Evolutionary conservation across 345 rosid genomes (phyloP).

Genomic region (Gossypium raimondii): DNA sequence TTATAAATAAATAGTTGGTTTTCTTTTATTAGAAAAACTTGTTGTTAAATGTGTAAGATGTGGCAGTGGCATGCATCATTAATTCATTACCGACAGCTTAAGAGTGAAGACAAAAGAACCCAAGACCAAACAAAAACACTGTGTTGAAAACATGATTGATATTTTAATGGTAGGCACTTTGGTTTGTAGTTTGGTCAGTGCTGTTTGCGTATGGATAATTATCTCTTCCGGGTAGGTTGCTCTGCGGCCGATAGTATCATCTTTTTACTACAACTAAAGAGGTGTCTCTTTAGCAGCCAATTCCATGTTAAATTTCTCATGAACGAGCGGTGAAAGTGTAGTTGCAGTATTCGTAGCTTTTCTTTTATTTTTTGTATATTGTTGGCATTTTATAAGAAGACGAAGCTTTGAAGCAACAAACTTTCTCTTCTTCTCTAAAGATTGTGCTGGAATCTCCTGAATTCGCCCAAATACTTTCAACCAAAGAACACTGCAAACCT

Average conservation of each 20-base stretch:
- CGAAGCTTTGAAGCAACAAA: slow-evolving; percentile 15
- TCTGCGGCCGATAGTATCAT: background rate
- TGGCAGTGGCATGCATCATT: background rate
- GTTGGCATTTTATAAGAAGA: slow-evolving; percentile 10
- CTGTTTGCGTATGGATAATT: background rate
- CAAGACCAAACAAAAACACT: background rate
- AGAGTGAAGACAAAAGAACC: background rate
- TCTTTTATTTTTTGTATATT: background rate
- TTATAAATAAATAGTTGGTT: too few relatives aligned
- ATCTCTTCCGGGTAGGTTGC: background rate
- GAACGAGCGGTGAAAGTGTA: too few relatives aligned
- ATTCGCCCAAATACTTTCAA: background rate
- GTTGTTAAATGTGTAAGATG: background rate
- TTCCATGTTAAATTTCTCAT: too few relatives aligned
- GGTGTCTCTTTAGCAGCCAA: background rate
- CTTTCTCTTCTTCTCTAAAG: background rate
- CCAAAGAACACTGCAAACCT: background rate
- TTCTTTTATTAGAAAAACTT: too few relatives aligned
- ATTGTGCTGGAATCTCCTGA: background rate
- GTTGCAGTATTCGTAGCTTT: too few relatives aligned
- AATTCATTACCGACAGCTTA: background rate
- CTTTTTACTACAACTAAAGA: background rate
- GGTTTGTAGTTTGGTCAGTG: background rate
- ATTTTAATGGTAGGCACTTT: background rate
- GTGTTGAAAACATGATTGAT: slow-evolving; percentile 1